These are phyloP conservation scores for Alternaria sp. DNA, from an alignment of 2,329 filamentous ascomycete genomes.

Conservation along the genomic window DNA sequence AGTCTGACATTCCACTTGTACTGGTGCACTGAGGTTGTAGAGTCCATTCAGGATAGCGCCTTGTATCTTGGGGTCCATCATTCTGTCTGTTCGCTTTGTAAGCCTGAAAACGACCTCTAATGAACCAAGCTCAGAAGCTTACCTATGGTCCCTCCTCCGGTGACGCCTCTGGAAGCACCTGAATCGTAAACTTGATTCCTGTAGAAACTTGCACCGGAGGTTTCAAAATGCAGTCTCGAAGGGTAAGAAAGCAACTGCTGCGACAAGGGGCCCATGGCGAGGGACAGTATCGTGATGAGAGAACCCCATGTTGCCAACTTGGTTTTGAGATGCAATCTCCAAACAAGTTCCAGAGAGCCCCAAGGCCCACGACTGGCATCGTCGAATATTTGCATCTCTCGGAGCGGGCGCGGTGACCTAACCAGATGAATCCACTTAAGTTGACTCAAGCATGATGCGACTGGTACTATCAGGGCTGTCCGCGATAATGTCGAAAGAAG, in stretches of 20 bases:
- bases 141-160: no score
- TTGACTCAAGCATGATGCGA: constrained; percentile 38
- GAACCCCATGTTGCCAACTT: constrained; percentile 3
- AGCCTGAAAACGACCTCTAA: not conserved
- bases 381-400: constrained; percentile 34
- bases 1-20: not conserved
- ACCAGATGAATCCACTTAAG: constrained; percentile 38
- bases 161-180: not conserved
- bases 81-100: not conserved
- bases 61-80: constrained; percentile 2
- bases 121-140: no score
- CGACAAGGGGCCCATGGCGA: constrained; percentile 3
- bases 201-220: not conserved
- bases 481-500: constrained; percentile 23
- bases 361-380: constrained; percentile 36
- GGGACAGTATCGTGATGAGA: not conserved
- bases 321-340: not conserved
- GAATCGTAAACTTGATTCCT: not conserved
- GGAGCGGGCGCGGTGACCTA: constrained; percentile 16
- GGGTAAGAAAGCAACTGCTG: constrained; percentile 5
- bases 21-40: constrained; percentile 5
- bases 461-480: constrained; percentile 32
- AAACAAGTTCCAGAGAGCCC: constrained; percentile 8
- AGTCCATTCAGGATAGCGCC: constrained; percentile 1
- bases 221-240: not conserved